A percentile compares a stretch with the other conserved stretches of the same genome.
These are phyloP conservation scores for Fusarium sp. DNA, from an alignment of 2,329 filamentous ascomycete species.

Conservation along the genomic window DNA sequence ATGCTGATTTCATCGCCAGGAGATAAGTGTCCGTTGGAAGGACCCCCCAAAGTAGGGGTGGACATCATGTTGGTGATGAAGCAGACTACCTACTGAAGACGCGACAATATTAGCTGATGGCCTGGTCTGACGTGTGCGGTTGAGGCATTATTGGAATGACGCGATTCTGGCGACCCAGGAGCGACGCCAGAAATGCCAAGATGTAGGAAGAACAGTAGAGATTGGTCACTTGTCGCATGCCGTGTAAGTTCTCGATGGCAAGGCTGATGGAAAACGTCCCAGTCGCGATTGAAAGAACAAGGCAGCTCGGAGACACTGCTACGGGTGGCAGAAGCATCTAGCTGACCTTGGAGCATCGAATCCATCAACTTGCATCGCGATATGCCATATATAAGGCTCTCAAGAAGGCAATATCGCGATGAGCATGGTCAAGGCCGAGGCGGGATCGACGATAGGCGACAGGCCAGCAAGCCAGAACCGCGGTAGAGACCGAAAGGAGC, in stretches of 20 bases:
- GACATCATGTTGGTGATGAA: slow-evolving; percentile 72
- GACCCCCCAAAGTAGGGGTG: slow-evolving; percentile 69
- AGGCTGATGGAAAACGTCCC: slow-evolving; percentile 59
- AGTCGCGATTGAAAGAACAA: slow-evolving; percentile 56
- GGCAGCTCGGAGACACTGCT: slow-evolving; percentile 35
- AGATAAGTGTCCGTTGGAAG: slow-evolving; percentile 74
- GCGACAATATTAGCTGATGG: slow-evolving; percentile 51
- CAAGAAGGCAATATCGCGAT: slow-evolving; percentile 51
- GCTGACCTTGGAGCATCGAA: slow-evolving; percentile 49
- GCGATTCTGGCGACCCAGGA: slow-evolving; percentile 47
- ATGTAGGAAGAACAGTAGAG: slow-evolving; percentile 43
- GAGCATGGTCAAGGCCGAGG: slow-evolving; percentile 48
- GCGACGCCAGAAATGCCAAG: slow-evolving; percentile 30
- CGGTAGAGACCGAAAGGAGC: slow-evolving; percentile 41
- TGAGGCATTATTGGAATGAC: slow-evolving; percentile 39
- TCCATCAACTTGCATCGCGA: slow-evolving; percentile 50
- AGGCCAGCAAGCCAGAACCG: slow-evolving; percentile 50
- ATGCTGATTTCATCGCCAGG: slow-evolving; percentile 60
- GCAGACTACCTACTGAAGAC: slow-evolving; percentile 63
- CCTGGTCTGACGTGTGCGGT: slow-evolving; percentile 21
- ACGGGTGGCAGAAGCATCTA: slow-evolving; percentile 45
- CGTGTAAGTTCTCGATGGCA: slow-evolving; percentile 57
- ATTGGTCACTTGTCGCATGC: slow-evolving; percentile 58
- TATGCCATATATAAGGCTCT: slow-evolving; percentile 40
- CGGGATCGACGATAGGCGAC: slow-evolving; percentile 54